These are phyloP conservation scores for Colletotrichum endophyticum DNA, from an alignment of 2,329 filamentous ascomycete genomes.

Conservation along the genomic window DNA sequence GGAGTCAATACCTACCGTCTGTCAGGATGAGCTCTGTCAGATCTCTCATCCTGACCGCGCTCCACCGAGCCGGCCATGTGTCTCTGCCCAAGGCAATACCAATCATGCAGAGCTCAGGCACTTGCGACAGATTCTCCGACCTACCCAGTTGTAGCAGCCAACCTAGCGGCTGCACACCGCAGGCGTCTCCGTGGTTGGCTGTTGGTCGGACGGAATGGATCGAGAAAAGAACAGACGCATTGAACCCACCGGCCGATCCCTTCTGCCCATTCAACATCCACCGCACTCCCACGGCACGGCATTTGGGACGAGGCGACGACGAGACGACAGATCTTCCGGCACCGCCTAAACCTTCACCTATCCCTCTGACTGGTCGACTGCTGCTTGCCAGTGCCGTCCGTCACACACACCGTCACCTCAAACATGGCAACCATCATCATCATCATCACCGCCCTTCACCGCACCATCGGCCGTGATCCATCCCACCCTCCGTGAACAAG, in stretches of 20 bases:
- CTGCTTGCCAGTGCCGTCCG: background rate
- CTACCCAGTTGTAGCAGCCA: background rate
- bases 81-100: conserved; percentile 10
- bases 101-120: conserved; percentile 5
- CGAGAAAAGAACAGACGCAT: background rate
- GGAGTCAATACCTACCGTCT: background rate
- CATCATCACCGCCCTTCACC: background rate
- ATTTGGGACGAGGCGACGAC: background rate
- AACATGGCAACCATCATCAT: background rate
- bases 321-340: background rate
- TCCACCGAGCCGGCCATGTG: conserved; percentile 7
- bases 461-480: background rate
- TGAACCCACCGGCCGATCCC: background rate
- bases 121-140: conserved; percentile 1
- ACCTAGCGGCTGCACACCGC: background rate
- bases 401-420: background rate
- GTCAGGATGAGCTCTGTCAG: background rate
- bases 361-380: background rate
- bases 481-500: background rate
- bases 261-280: background rate
- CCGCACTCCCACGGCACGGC: background rate
- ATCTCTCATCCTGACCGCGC: background rate
- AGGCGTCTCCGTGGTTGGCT: background rate
- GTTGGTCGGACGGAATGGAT: background rate
- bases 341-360: background rate